Base-by-base conservation (phyloP, 179 eudicot species). In the Patellifolia procumbens region DNA sequence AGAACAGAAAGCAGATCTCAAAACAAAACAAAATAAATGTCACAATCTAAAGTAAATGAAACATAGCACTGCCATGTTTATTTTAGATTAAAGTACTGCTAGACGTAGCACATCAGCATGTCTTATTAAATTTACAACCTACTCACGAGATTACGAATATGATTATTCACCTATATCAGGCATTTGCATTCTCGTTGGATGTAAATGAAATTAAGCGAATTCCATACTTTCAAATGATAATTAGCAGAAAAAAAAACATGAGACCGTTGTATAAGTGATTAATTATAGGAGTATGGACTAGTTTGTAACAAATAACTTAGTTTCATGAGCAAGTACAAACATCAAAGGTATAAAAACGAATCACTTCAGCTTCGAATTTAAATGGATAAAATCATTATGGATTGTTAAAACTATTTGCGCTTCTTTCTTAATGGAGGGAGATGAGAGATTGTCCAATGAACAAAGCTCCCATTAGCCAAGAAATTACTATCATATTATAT, bases 1-100 rank as follows among this genome's bases (percentile, higher is more conserved):
- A 59, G 46, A 72, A 45, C 39, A 48, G 58, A n/a, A 46, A 17
- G 28, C 66, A 71, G n/a, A 31, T 42, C n/a, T 32, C 19, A 70
- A 12, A 2, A 78, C 28, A 22, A 39, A 24, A 32, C 32, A 1
- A 45, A 55, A 34, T 4, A 49, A 46, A 70, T 15, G 55, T 34
- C 48, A 73, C 29, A 69, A 26, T 9, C 31, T 10, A 32, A 43
- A 43, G 71, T 5, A 43, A 12, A 2, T 7, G 34, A 45, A 13
- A 39, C 52, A 67, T 3, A 67, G 20, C 34, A 43, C 32, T 24
- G 53, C 71, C 32, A 67, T 67, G 35, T 42, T 60, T 26, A 66
- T 66, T 66, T 42, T 51, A 39, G 3, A 42, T 24, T 48, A 66
- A 66, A 66, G 32, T 0, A 20, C 20, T 66, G 52, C 52, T 24